Evolutionary conservation across 2,329 filamentous ascomycete species (phyloP).

Genomic region (Colletotrichum sp.): DNA sequence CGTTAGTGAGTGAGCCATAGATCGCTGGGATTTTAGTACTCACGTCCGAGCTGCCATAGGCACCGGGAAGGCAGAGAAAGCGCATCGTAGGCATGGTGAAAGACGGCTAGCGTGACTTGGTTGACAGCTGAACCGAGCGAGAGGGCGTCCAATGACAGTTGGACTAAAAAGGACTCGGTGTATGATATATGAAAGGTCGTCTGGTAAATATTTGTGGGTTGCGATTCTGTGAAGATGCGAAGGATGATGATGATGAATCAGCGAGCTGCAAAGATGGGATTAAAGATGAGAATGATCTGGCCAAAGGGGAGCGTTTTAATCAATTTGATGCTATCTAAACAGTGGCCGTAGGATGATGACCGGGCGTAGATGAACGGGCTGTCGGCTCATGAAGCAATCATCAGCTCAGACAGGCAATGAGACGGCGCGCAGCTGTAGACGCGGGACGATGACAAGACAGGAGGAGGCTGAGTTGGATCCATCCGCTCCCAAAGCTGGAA

Average conservation of each 20-base stretch:
- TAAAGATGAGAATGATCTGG: background rate
- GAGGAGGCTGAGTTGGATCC: slow-evolving; percentile 13
- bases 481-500: background rate
- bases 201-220: background rate
- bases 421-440: slow-evolving; percentile 7
- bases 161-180: background rate
- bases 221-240: background rate
- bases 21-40: slow-evolving; percentile 28
- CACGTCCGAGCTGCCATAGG: slow-evolving; percentile 62
- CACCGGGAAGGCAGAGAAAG: slow-evolving; percentile 62
- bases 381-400: slow-evolving; percentile 13
- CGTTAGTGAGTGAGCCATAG: slow-evolving; percentile 11
- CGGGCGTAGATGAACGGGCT: slow-evolving; percentile 2
- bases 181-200: background rate
- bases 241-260: slow-evolving; percentile 5
- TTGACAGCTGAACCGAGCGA: background rate
- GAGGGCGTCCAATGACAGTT: background rate
- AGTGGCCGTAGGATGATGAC: background rate
- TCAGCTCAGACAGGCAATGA: slow-evolving; percentile 22
- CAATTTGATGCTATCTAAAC: slow-evolving; percentile 4
- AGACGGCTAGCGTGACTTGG: background rate
- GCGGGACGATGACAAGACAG: slow-evolving; percentile 20
- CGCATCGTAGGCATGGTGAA: slow-evolving; percentile 46
- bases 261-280: slow-evolving; percentile 3
- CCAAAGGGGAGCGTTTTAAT: slow-evolving; percentile 17